These are phyloP conservation scores for Euryodendron excelsum DNA, from an alignment of 148 eudicot species.

Conservation along the genomic window DNA sequence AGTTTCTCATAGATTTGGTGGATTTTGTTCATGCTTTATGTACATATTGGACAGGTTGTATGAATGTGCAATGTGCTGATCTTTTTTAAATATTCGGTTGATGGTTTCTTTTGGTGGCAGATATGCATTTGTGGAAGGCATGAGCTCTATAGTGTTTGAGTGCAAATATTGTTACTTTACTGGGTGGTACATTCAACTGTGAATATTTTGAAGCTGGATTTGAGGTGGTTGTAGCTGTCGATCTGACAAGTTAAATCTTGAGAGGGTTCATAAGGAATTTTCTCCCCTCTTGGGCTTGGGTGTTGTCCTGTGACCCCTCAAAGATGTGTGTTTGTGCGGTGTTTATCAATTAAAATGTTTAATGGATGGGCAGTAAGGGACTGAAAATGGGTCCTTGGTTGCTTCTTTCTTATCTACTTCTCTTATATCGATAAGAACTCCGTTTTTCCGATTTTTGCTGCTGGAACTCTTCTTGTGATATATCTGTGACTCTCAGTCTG, in stretches of 20 bases:
- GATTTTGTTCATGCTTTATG: neutral
- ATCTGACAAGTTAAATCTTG: neutral
- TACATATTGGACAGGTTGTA: neutral
- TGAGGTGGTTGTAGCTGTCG: neutral
- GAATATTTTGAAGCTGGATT: neutral
- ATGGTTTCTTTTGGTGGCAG: conserved; percentile 3
- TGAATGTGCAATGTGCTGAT: neutral
- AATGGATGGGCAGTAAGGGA: neutral
- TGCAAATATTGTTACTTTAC: neutral
- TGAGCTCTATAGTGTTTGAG: neutral
- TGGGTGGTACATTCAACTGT: conserved; percentile 6
- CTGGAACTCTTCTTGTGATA: neutral
- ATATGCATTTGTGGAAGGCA: neutral
- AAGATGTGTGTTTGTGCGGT: neutral
- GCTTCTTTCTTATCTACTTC: neutral
- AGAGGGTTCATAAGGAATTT: neutral
- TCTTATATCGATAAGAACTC: neutral
- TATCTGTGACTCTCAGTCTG: neutral
- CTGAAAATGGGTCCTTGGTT: neutral
- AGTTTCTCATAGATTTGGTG: conserved; percentile 1
- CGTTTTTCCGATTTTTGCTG: neutral
- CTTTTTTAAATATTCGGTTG: neutral
- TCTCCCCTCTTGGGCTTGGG: neutral
- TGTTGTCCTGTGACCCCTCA: neutral
- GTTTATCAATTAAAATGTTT: no score